phyloP scores from a whole-genome alignment of 768 basidiomycete genomes.

The Sporobolomyces pararoseus region DNA sequence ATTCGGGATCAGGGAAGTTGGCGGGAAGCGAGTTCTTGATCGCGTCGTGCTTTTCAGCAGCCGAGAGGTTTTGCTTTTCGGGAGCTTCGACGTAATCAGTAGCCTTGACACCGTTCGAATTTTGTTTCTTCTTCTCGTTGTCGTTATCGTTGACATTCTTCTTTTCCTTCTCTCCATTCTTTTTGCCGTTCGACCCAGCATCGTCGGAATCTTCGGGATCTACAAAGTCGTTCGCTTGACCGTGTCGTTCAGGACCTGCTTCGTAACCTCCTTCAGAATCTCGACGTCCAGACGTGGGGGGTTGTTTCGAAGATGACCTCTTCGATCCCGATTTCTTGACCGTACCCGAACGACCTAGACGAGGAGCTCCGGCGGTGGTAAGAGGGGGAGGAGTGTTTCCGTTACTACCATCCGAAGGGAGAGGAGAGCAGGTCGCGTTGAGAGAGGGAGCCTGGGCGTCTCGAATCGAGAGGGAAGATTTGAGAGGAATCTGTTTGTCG shows the following conservation, averaged over 20 bases:
- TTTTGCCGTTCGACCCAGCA: neutral
- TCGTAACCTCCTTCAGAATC: conserved; percentile 36
- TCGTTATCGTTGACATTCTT: neutral
- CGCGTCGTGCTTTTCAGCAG: conserved; percentile 20
- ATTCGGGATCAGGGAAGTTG: conserved; percentile 34
- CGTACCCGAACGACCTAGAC: conserved; percentile 10
- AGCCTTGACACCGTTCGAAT: conserved; percentile 16
- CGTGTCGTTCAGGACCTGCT: conserved; percentile 36
- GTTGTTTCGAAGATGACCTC: conserved; percentile 1
- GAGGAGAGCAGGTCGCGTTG: conserved; percentile 27
- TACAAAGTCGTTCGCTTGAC: conserved; percentile 38
- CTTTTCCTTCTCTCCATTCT: neutral
- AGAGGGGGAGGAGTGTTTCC: conserved; percentile 25
- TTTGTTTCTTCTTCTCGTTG: neutral
- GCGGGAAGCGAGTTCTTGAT: conserved; percentile 23
- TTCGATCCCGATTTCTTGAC: conserved; percentile 12
- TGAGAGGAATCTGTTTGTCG: conserved; percentile 15
- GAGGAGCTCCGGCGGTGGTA: conserved; percentile 5
- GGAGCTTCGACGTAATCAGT: conserved; percentile 25
- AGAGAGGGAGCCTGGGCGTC: conserved; percentile 25
- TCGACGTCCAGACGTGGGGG: conserved; percentile 9
- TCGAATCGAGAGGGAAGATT: conserved; percentile 13
- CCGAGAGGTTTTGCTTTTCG: conserved; percentile 14
- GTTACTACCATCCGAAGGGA: neutral
- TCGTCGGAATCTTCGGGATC: conserved; percentile 25